phyloP scores from a whole-genome alignment of 1,284 basidiomycete genomes.

The Pholiota adiposa region DNA sequence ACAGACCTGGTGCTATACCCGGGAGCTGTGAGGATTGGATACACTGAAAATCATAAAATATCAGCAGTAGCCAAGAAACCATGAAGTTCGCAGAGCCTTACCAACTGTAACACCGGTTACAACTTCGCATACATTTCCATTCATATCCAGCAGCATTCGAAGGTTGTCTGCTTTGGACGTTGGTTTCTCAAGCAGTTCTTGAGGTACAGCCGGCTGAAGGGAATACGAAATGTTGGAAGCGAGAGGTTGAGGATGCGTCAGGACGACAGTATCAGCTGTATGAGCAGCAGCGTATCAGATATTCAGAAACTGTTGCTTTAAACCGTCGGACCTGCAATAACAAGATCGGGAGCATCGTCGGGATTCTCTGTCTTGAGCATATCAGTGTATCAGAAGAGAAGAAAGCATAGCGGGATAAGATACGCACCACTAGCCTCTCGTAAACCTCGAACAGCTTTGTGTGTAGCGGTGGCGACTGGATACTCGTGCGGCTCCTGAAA shows the following conservation, averaged over 20 bases:
- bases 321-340: conserved; percentile 74
- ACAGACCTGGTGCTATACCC: conserved; percentile 84
- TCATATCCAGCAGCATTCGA: conserved; percentile 87
- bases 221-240: conserved; percentile 56
- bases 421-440: conserved; percentile 76
- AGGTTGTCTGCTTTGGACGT: conserved; percentile 80
- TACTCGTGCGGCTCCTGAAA: conserved; percentile 90
- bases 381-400: neutral
- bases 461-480: conserved; percentile 89
- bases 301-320: neutral
- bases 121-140: conserved; percentile 87
- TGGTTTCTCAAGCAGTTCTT: conserved; percentile 92
- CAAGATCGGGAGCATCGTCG: conserved; percentile 89
- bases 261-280: conserved; percentile 88
- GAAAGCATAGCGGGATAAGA: neutral
- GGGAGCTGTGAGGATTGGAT: conserved; percentile 82
- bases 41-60: conserved; percentile 53
- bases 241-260: conserved; percentile 74
- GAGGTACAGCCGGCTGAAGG: conserved; percentile 48
- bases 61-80: neutral
- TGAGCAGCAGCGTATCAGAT: conserved; percentile 3
- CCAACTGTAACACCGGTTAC: conserved; percentile 87
- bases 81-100: conserved; percentile 36
- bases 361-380: conserved; percentile 59
- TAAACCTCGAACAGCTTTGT: conserved; percentile 97